Evolutionary conservation across 352 stramenopile genomes (phyloP).

Genomic region (Lagenidium giganteum): DNA sequence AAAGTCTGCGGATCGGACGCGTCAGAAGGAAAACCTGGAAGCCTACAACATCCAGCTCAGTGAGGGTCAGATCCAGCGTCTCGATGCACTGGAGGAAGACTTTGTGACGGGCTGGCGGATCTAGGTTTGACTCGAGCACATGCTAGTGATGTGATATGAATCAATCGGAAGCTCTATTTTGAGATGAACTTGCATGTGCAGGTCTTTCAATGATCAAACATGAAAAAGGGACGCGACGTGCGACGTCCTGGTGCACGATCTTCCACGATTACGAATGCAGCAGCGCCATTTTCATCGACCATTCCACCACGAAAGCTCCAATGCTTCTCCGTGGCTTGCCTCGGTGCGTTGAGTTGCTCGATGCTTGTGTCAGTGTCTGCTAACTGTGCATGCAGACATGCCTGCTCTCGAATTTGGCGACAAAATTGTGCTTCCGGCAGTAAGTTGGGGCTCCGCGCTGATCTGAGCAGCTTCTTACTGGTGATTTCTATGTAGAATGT

Average conservation of each 20-base stretch:
- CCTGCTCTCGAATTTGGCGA: constrained; percentile 61
- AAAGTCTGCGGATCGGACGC: constrained; percentile 5
- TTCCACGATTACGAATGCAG: too few relatives aligned
- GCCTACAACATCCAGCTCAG: constrained; percentile 1
- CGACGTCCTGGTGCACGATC: too few relatives aligned
- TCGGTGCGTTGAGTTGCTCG: constrained; percentile 18
- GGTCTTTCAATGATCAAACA: too few relatives aligned
- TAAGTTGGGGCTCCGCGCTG: constrained; percentile 4
- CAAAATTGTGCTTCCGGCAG: constrained; percentile 51
- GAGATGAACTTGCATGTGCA: too few relatives aligned
- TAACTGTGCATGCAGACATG: constrained; percentile 31
- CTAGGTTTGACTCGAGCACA: too few relatives aligned
- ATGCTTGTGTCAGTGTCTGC: not conserved
- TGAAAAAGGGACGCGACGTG: too few relatives aligned
- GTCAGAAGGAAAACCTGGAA: constrained; percentile 13
- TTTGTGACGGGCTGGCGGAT: constrained; percentile 1
- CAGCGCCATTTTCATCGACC: too few relatives aligned
- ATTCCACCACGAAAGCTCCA: constrained; percentile 31
- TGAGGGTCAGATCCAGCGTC: not conserved
- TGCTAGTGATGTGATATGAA: too few relatives aligned
- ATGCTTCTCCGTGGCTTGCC: constrained; percentile 58
- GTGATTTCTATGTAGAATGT: constrained; percentile 23
- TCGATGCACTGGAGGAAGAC: constrained; percentile 1
- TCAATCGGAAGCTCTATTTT: too few relatives aligned
- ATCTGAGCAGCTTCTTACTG: not conserved